Percentiles rank a stretch among this genome's conserved stretches.
These are phyloP conservation scores for Asterella californica DNA, from an alignment of 225 moss, liverwort and hornwort genomes.

Conservation along the genomic window DNA sequence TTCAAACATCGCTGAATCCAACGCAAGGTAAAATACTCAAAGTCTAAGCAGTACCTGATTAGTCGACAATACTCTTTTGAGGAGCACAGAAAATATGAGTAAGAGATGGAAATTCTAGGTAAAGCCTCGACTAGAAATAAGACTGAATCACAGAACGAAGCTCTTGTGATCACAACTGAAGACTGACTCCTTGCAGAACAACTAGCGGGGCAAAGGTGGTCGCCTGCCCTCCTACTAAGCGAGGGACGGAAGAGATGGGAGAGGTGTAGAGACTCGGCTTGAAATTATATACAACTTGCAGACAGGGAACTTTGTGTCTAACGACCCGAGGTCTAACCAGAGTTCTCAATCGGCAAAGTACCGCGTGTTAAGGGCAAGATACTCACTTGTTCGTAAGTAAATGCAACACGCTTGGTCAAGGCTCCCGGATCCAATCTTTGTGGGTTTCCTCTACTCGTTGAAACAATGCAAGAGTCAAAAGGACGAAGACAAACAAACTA, in stretches of 20 bases:
- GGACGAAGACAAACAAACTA: background rate
- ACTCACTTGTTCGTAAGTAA: slow-evolving; percentile 89
- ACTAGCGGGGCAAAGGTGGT: no score
- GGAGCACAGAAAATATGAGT: background rate
- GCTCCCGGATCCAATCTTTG: slow-evolving; percentile 79
- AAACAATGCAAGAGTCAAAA: background rate
- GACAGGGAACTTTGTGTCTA: background rate
- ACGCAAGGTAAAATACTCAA: background rate
- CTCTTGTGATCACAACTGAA: no score
- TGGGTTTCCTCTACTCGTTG: slow-evolving; percentile 67
- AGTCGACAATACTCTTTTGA: background rate
- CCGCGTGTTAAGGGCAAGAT: background rate
- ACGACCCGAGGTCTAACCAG: background rate
- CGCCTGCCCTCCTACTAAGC: background rate
- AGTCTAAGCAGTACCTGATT: background rate
- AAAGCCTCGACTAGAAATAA: background rate
- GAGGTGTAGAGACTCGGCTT: background rate
- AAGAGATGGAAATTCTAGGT: background rate
- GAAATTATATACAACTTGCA: background rate
- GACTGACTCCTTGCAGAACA: no score
- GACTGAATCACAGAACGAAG: no score
- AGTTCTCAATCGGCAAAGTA: background rate
- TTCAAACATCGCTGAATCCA: background rate
- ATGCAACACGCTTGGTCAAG: slow-evolving; percentile 82
- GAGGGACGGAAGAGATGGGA: background rate